A percentile compares a stretch with the other conserved stretches of the same genome.
phyloP scores from a whole-genome alignment of 805 yeast species.

The Yamadazyma phyllophila region DNA sequence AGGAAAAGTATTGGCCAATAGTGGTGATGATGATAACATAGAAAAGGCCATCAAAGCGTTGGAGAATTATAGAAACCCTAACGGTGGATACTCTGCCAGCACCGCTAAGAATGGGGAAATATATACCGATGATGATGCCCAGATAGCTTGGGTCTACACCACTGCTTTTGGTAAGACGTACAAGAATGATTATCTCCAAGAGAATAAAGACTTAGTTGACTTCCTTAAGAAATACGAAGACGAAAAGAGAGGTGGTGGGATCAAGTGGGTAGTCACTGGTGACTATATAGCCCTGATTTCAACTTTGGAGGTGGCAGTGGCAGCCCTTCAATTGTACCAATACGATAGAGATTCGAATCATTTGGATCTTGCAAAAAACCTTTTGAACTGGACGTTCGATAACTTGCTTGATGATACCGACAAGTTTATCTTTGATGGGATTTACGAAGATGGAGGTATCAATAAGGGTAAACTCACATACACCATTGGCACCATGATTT shows the following conservation, averaged over 20 bases:
- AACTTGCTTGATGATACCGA: constrained; percentile 16
- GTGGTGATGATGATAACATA: constrained; percentile 6
- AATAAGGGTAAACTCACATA: constrained; percentile 29
- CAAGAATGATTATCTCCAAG: constrained; percentile 3
- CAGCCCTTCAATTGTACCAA: constrained; percentile 19
- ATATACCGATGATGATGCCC: constrained; percentile 28
- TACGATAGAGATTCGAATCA: constrained; percentile 10
- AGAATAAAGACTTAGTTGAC: constrained; percentile 12
- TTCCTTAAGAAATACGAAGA: constrained; percentile 68
- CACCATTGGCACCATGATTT: constrained; percentile 27
- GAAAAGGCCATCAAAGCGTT: constrained; percentile 13
- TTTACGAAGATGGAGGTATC: constrained; percentile 13
- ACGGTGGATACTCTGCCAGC: constrained; percentile 24
- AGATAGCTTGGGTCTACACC: constrained; percentile 22
- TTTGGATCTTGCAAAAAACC: constrained; percentile 17
- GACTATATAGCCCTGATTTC: constrained; percentile 25
- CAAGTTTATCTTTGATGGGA: constrained; percentile 22
- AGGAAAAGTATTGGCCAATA: constrained; percentile 17
- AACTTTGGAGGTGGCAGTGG: constrained; percentile 23
- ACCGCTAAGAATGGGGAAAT: constrained; percentile 21
- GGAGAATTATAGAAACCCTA: constrained; percentile 12
- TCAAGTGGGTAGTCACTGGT: constrained; percentile 18
- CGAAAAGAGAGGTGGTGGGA: constrained; percentile 48
- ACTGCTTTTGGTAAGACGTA: constrained; percentile 12
- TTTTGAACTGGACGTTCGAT: constrained; percentile 14